These are phyloP conservation scores for Zizania latifolia DNA, from an alignment of 176 grass and related monocot species.

Conservation along the genomic window DNA sequence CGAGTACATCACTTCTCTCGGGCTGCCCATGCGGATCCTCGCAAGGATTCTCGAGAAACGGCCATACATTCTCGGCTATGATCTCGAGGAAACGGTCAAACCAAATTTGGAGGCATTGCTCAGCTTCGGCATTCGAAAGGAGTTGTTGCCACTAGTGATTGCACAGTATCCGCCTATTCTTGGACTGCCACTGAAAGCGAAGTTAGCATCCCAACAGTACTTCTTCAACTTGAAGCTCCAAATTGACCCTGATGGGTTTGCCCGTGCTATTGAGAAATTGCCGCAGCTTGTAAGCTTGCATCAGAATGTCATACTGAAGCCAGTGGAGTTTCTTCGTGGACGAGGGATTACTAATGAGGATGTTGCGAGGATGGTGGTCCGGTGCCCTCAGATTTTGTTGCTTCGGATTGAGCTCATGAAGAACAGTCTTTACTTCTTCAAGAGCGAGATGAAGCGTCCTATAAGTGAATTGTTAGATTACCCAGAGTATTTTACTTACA, in stretches of 20 bases:
- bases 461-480: conserved; percentile 67
- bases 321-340: conserved; percentile 61
- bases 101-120: conserved; percentile 70
- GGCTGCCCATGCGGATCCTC: conserved; percentile 67
- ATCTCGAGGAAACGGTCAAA: conserved; percentile 80
- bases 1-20: conserved; percentile 72
- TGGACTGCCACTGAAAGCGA: conserved; percentile 77
- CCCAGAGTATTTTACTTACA: conserved; percentile 94
- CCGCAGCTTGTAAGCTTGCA: conserved; percentile 82
- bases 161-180: conserved; percentile 65
- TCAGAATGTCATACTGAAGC: conserved; percentile 79
- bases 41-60: conserved; percentile 86
- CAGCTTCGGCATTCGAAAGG: conserved; percentile 67
- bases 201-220: conserved; percentile 76
- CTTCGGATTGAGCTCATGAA: conserved; percentile 73
- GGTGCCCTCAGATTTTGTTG: conserved; percentile 70
- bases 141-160: conserved; percentile 61
- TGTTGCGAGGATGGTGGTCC: conserved; percentile 64
- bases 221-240: conserved; percentile 88
- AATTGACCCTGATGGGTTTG: conserved; percentile 74
- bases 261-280: conserved; percentile 62
- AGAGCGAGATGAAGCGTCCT: conserved; percentile 78
- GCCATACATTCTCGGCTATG: conserved; percentile 77
- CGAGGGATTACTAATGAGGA: conserved; percentile 60
- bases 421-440: conserved; percentile 86